Base-by-base conservation (phyloP, 1,284 basidiomycete species). In the Amylostereum areolatum region DNA sequence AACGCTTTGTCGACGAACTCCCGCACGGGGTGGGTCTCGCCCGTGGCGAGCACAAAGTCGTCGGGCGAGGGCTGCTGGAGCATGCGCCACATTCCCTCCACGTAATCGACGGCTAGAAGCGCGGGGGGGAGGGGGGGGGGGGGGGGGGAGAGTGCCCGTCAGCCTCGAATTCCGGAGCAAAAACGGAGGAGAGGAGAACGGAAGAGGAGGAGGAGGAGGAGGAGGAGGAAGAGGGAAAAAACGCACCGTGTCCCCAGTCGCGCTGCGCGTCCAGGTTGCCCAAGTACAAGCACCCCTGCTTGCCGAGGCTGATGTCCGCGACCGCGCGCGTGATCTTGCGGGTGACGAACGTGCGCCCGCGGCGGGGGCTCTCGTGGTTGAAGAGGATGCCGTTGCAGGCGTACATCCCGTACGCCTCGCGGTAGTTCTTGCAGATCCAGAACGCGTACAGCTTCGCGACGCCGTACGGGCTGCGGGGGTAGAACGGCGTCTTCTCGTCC, bases 41-140 rank as follows among this genome's bases (percentile, higher is more conserved):
- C 91, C 1, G 90, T 95, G 0, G 92, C 92, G 40, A 96, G 85
- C 34, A 96, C 92, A 61, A 89, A 96, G 68, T 96, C 92, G 24
- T 91, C 82, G 1, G 92, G 73, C 28, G 59, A 57, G 6, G 81
- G 75, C 65, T 94, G 92, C 66, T 96, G 92, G 29, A 96, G 80
- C 81, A 96, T 93, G 60, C 79, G 77, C 92, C 92, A 96, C 93
- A 96, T 95, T 40, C 92, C 92, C 68, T 94, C 92, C 9, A 92
- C 85, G 60, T 92, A 93, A 64, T 93, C 91, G 55, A 80, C 81
- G 46, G 89, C 89, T 89, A 53, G 28, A 18, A 18, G 18, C 18
- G 18, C 18, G 18, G 18, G 18, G 18, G 18, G 18, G 18, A 18
- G 18, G 18, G 18, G 18, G 18, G 25, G 11, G 18, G 18, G 18